Base-by-base conservation (phyloP, 2,329 filamentous ascomycete genomes). In the Venturia effusa region DNA sequence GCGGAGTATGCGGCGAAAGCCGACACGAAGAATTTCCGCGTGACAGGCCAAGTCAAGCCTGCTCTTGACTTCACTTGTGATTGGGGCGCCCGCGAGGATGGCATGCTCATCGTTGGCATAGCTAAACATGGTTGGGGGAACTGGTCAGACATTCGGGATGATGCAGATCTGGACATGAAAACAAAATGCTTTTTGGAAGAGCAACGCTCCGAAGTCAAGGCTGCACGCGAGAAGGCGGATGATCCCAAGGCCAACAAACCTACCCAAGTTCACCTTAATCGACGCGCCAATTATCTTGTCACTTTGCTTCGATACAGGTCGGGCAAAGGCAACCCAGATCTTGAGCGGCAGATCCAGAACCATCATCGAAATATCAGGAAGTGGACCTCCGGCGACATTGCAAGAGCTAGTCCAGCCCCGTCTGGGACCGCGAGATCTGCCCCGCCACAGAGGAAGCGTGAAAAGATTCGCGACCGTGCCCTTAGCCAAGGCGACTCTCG, bases 151-250 rank as follows among this genome's bases (percentile, higher is more conserved):
- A 97, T 99, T 70, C 88, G 94, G 7, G 94, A 99, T 69, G 94
- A 99, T 71, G 78, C 84, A 1, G 92, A 97, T 39, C 84, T 99
- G 27, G 89, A 86, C 10, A 87, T 99, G 78, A 79, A 80, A 1
- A 92, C 96, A 70, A 97, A 97, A 72, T 90, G 97, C 73, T 99
- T 96, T 78, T 79, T 99, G 1, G 94, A 99, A 73, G 95, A 99
- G 75, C 92, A 97, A 74, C 89, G 93, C n/a, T 93, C 97, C 22
- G 94, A 96, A 74, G 94, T 95, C 78, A 97, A 97, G 74, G 92
- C 94, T 70, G 92, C 97, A 74, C 88, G 94, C 41, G 62, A 64
- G n/a, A 55, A 32, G n/a, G 62, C 24, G 17, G 62, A 64, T 11
- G 51, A 62, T 11, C 41, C 61, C 15, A 81, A 81, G 22, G 89